Base-by-base conservation (phyloP, 495 filamentous ascomycete species). In the Chaetomium cochliodes region DNA sequence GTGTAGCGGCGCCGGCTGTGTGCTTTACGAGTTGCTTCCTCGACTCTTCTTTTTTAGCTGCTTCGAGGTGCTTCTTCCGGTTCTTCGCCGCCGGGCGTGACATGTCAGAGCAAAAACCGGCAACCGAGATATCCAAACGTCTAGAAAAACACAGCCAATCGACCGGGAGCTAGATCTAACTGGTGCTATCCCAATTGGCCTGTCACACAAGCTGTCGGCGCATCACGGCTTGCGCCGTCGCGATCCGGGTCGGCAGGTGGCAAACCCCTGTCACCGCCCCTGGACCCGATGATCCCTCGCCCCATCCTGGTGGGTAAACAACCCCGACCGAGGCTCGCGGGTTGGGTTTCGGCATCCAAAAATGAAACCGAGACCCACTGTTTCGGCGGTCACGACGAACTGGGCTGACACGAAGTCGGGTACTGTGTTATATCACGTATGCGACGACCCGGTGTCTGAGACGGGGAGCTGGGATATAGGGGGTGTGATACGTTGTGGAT, bases 121-220 rank as follows among this genome's bases (percentile, higher is more conserved):
- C 41, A 23, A 42, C 11, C 5, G 15, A 33, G 3, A 41, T 42
- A 58, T 15, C 22, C 13, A 28, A 47, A 46, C 15, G 20, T 44
- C 8, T 23, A 28, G 47, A 56, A 41, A 33, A 39, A 28, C 18
- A 12, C 18, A 37, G 20, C 30, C 28, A 20, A 20, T 0, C 20
- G 54, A 25, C 54, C 56, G 56, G 56, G 13, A 15, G 22, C 41
- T 23, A 58, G 56, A 47, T 58, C 41, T 58, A 41, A 18, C 13
- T 15, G 18, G 13, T 12, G 28, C 41, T 20, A 7, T 46, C 28
- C 46, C 54, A 46, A 58, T 46, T 58, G 56, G 33, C 30, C 12
- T 57, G 15, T 13, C 20, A 30, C 20, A 30, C 7, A 3, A 4
- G 2, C 26, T 18, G 25, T 5, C 13, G 37, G 42, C 39, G 37